Evolutionary conservation across 2,329 filamentous ascomycete genomes (phyloP), one percentile per base, ranked within the genome.

Genomic region (Rutstroemia sp.): DNA sequence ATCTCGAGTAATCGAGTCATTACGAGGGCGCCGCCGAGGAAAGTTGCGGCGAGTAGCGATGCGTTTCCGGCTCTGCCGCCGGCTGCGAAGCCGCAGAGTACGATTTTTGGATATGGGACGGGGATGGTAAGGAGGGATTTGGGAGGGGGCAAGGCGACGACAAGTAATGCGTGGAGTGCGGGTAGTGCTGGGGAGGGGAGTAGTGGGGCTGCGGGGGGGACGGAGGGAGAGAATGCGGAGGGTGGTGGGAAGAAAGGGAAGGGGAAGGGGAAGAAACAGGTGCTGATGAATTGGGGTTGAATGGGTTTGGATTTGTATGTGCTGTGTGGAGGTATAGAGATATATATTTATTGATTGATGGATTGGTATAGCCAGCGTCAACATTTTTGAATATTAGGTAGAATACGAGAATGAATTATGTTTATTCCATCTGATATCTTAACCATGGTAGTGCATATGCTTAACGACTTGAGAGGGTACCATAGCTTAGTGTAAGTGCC

Each of bases 51-150:
- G 30, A 56, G 38, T 14, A 27, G 69, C 66, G 86, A 92, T 60
- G 83, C 84, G 0, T 96, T 96, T 72, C 92, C 92, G 0, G 86
- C 90, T 1, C 78, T 96, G 1, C 92, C 92, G 0, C 78, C 84
- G 0, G 91, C 90, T 1, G 80, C 88, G 0, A 96, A 85, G 65
- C 80, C 81, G 3, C 75, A 75, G 44, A 83, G 80, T 1, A 82
- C 80, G 0, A 82, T 85, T 46, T 83, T 84, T 54, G 81, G 81
- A 2, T 84, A 84, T 63, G 82, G 82, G 70, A 73, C 4, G 73
- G 81, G 4, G 70, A 65, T 75, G 34, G 81, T 86, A 16, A 73
- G 80, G 48, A 71, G 82, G 44, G 81, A 84, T 40, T 77, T 68
- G 12, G 61, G 58, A 9, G 64, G 53, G n/a, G 49, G 47, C 75